Conservation (phyloP, 768 basidiomycete species). For the Lactifluus rugatus region DNA sequence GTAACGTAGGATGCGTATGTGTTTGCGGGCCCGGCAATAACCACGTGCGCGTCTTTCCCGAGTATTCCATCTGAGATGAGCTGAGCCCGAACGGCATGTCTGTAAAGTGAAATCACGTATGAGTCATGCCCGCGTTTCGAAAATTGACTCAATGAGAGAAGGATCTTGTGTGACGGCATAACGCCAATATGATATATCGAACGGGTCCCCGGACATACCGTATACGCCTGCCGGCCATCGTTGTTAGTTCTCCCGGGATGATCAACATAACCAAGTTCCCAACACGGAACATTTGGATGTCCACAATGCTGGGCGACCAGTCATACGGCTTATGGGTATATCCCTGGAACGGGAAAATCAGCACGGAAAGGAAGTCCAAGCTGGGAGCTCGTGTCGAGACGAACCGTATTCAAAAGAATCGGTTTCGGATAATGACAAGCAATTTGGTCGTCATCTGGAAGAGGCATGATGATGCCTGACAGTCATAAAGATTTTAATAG, state of each 20-base stretch:
- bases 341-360: conserved; percentile 34
- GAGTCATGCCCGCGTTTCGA: neutral
- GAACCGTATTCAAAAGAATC: conserved; percentile 62
- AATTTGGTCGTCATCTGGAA: conserved; percentile 48
- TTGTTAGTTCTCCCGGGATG: conserved; percentile 72
- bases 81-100: conserved; percentile 55
- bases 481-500: neutral
- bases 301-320: conserved; percentile 66
- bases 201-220: conserved; percentile 35
- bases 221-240: conserved; percentile 71
- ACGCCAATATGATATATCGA: neutral
- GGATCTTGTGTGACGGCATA: neutral
- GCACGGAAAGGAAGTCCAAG: conserved; percentile 8
- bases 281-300: conserved; percentile 67
- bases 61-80: conserved; percentile 56
- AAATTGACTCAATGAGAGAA: conserved; percentile 3
- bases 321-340: conserved; percentile 57
- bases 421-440: conserved; percentile 73
- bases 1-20: conserved; percentile 69
- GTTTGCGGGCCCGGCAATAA: conserved; percentile 74
- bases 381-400: conserved; percentile 21
- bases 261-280: conserved; percentile 70
- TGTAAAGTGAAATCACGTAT: conserved; percentile 23
- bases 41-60: conserved; percentile 61
- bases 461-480: conserved; percentile 53